Percentiles rank a stretch among this genome's conserved stretches.
These are phyloP conservation scores for Sutorius australiensis DNA, from an alignment of 768 basidiomycete species.

Conservation along the genomic window DNA sequence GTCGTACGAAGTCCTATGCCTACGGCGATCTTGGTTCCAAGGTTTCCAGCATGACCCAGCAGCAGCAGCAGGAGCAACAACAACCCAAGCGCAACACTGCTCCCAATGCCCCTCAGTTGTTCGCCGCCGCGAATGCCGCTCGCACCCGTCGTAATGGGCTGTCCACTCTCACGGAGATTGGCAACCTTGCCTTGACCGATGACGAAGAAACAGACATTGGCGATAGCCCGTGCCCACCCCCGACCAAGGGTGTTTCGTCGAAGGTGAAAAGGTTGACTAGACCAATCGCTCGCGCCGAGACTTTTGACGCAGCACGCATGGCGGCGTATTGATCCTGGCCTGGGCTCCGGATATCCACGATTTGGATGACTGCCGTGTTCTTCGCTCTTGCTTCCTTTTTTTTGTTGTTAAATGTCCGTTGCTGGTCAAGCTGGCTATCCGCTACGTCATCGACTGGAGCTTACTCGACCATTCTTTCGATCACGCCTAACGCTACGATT, in stretches of 20 bases:
- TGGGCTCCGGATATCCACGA: conserved; percentile 1
- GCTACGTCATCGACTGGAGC: conserved; percentile 1
- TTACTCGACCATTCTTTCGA: conserved; percentile 4
- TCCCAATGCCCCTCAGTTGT: conserved; percentile 54
- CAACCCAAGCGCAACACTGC: conserved; percentile 64
- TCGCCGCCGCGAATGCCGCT: conserved; percentile 68
- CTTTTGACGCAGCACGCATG: conserved; percentile 63
- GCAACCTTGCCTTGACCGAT: conserved; percentile 59
- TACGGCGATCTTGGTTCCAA: conserved; percentile 72
- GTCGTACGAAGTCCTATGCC: conserved; percentile 86
- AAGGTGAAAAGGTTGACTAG: conserved; percentile 57
- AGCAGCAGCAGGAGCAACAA: conserved; percentile 32
- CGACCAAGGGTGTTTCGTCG: conserved; percentile 51
- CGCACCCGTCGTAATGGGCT: conserved; percentile 60
- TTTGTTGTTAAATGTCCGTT: not conserved
- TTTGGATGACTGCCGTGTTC: not conserved
- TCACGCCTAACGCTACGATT: conserved; percentile 11
- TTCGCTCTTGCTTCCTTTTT: conserved; percentile 5
- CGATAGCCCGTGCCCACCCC: conserved; percentile 85
- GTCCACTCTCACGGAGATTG: conserved; percentile 64
- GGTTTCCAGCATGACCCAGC: conserved; percentile 33
- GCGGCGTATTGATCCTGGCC: conserved; percentile 36
- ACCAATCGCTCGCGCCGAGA: conserved; percentile 60
- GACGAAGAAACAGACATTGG: conserved; percentile 78
- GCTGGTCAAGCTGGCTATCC: conserved; percentile 11